phyloP scores from a whole-genome alignment of 2,329 filamentous ascomycete genomes.

The Calycina herbarum region DNA sequence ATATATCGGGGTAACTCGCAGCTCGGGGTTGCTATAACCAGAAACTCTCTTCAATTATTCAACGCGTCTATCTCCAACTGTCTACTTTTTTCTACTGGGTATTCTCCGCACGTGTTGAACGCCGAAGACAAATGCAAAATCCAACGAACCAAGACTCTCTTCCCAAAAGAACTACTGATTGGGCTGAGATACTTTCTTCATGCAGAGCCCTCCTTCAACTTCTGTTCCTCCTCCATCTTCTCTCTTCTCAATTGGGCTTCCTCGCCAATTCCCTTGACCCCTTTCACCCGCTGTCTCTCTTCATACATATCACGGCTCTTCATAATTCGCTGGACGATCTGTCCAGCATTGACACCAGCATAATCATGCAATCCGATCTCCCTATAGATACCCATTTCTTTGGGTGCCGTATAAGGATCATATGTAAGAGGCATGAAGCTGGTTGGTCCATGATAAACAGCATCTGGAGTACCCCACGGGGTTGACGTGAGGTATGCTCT shows the following conservation, averaged over 20 bases:
- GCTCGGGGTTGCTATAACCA: not conserved
- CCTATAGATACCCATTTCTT: constrained; percentile 79
- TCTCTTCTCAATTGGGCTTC: constrained; percentile 63
- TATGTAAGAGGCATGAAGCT: constrained; percentile 68
- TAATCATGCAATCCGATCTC: constrained; percentile 78
- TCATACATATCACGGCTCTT: constrained; percentile 85
- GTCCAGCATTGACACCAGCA: constrained; percentile 83
- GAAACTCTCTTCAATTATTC: not conserved
- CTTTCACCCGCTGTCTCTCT: constrained; percentile 86
- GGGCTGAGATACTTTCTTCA: not conserved
- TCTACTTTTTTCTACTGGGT: constrained; percentile 13
- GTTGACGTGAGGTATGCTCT: constrained; percentile 72
- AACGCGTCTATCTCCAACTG: not conserved
- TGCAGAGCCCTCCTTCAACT: constrained; percentile 28
- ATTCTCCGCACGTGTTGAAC: constrained; percentile 30
- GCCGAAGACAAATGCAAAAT: constrained; percentile 25
- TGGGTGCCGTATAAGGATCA: constrained; percentile 79
- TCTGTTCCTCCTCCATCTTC: constrained; percentile 51
- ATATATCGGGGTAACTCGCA: not conserved
- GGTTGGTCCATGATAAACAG: constrained; percentile 95
- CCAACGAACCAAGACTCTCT: not conserved
- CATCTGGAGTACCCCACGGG: constrained; percentile 72
- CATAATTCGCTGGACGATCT: constrained; percentile 90
- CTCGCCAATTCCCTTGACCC: constrained; percentile 79
- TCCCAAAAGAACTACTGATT: not conserved